Base-by-base conservation (phyloP, 805 yeast species). In the Cyberlindnera saturnus region DNA sequence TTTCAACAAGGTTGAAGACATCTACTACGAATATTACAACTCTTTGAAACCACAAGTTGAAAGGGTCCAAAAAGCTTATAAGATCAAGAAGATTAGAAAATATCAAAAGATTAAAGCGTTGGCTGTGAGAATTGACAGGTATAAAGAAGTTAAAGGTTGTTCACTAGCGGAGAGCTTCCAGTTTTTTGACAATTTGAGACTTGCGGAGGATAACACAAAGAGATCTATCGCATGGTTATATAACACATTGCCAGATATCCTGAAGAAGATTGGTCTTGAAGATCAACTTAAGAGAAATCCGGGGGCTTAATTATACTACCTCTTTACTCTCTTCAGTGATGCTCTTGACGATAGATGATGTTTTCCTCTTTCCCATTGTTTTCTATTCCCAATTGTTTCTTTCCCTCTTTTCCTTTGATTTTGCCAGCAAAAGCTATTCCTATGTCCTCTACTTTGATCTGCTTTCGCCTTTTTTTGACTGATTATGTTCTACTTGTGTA, bases 171-270 rank as follows among this genome's bases (percentile, higher is more conserved):
- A 63, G 28, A 55, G 64, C 18, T 58, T 64, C 36, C 49, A 49
- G 3, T 55, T 57, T 42, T 64, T 64, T 47, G 67, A 65, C 36
- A 54, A 41, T 18, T 47, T 61, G 38, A 56, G 66, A 47, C 43
- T 50, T 6, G 57, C 53, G 6, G 62, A 59, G n/a, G 61, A 60
- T 33, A 52, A 53, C 39, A 47, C 56, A 8, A 57, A 58, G 34
- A 60, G 59, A 55, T 53, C 65, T 1, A 61, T 65, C n/a, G 62
- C 68, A 14, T 64, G 67, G 64, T 44, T 65, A 36, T 65, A 65
- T 43, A 65, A 64, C 44, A 61, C 65, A 9, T 36, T 64, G 6
- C 62, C 61, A 13, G 62, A 60, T 35, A 51, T 60, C 10, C 38
- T 60, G 48, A 57, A 52, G 34, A 62, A 56, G 34, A 42, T 55